phyloP scores from a whole-genome alignment of 1,139 yeast genomes.

The Candida sanyaensis region DNA sequence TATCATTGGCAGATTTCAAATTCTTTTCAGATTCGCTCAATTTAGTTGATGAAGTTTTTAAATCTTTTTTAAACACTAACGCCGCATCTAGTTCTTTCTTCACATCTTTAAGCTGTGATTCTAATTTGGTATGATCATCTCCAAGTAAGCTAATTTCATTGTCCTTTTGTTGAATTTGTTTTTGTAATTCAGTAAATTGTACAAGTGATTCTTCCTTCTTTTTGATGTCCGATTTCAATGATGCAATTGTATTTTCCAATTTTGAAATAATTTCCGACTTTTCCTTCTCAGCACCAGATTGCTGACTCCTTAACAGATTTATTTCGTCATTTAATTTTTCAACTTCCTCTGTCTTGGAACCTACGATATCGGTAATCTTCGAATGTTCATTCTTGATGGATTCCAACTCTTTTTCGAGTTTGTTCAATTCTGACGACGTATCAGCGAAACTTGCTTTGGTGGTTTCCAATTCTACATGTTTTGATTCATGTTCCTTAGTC shows the following conservation, averaged over 20 bases:
- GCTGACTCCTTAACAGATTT: constrained; percentile 3
- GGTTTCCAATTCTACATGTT: background rate
- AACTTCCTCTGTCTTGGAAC: constrained; percentile 7
- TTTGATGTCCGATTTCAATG: constrained; percentile 3
- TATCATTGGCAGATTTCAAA: constrained; percentile 6
- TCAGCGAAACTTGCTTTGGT: constrained; percentile 3
- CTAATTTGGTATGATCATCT: background rate
- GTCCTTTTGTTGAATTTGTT: background rate
- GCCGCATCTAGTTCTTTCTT: constrained; percentile 6
- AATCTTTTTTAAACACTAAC: background rate
- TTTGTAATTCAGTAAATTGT: background rate
- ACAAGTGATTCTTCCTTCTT: constrained; percentile 1
- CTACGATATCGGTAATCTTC: constrained; percentile 3
- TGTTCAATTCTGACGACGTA: background rate
- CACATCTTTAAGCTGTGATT: constrained; percentile 1
- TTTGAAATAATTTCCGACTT: background rate
- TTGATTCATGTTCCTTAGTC: constrained; percentile 8
- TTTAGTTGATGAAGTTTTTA: background rate
- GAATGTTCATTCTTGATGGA: constrained; percentile 1
- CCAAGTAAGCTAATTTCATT: background rate
- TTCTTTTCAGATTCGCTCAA: constrained; percentile 4
- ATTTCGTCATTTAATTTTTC: constrained; percentile 24
- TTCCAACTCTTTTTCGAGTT: constrained; percentile 10
- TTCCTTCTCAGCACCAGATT: constrained; percentile 1
- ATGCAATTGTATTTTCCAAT: constrained; percentile 4